Evolutionary conservation across 2,329 filamentous ascomycete genomes (phyloP).

Genomic region (Cladosporium oxysporum): DNA sequence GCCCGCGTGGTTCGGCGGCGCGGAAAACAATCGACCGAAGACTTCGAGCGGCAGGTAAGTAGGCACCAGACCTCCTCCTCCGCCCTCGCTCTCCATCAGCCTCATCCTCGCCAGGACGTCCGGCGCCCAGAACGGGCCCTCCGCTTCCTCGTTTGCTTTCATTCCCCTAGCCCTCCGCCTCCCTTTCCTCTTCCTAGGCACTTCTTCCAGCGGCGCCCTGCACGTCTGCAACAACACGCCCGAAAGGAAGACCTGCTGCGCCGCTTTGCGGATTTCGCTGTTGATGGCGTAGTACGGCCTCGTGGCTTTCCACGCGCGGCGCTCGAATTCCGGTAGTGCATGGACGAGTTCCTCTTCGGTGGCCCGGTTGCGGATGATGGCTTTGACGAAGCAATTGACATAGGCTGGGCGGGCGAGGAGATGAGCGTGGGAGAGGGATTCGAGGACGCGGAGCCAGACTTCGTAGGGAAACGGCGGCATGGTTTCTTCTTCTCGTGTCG

Average conservation of each 20-base stretch:
- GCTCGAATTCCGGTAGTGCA: not conserved
- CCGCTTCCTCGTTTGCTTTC: not conserved
- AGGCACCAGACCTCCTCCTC: not conserved
- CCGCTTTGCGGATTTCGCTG: not conserved
- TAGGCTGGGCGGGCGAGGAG: conserved; percentile 2
- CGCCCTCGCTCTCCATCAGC: not conserved
- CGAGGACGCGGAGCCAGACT: not conserved
- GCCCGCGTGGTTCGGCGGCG: not conserved
- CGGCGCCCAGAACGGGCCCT: not conserved
- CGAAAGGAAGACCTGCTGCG: not conserved
- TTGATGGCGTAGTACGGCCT: not conserved
- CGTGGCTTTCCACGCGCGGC: not conserved
- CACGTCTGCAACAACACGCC: conserved; percentile 1
- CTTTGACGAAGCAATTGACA: not conserved
- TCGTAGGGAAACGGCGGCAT: not conserved
- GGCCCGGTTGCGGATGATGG: not conserved
- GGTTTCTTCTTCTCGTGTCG: too few species aligned
- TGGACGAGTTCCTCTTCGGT: not conserved
- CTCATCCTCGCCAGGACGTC: not conserved
- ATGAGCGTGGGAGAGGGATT: not conserved
- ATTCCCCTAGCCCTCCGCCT: not conserved
- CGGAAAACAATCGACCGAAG: not conserved
- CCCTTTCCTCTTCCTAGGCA: not conserved
- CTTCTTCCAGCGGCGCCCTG: not conserved
- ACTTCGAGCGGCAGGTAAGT: not conserved